Conservation (phyloP, 2,329 filamentous ascomycete genomes). For the Chrysoporthe deuterocubensis region DNA sequence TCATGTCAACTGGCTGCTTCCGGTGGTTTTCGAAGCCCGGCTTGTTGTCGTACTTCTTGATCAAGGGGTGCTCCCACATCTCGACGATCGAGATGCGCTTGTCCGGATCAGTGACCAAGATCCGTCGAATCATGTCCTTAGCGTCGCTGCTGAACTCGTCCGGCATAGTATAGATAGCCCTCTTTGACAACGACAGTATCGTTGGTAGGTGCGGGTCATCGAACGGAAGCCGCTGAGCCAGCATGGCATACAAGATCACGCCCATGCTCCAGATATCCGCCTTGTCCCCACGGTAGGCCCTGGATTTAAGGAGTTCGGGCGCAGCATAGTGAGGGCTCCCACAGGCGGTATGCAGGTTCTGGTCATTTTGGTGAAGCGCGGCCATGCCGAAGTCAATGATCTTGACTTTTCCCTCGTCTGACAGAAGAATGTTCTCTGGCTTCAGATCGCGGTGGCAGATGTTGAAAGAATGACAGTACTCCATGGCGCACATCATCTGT, state of each 20-base stretch:
- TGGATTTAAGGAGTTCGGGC: constrained; percentile 82
- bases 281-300: constrained; percentile 79
- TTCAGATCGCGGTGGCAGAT: constrained; percentile 97
- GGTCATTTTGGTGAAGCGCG: constrained; percentile 79
- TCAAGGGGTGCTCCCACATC: constrained; percentile 86
- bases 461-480: constrained; percentile 91
- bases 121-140: constrained; percentile 75
- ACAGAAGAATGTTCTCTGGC: constrained; percentile 93
- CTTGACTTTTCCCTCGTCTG: constrained; percentile 77
- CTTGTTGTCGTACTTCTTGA: constrained; percentile 80
- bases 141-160: constrained; percentile 68
- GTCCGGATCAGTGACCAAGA: constrained; percentile 78
- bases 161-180: constrained; percentile 65
- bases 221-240: constrained; percentile 85
- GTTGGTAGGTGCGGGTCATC: constrained; percentile 60
- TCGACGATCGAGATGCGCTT: constrained; percentile 77
- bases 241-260: constrained; percentile 85
- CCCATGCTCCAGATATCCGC: constrained; percentile 96
- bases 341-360: constrained; percentile 84
- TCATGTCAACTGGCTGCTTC: constrained; percentile 58
- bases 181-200: constrained; percentile 65
- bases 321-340: constrained; percentile 97
- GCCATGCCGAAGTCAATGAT: constrained; percentile 99
- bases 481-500: constrained; percentile 88
- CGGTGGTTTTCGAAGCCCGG: constrained; percentile 65